Percentiles rank a stretch among this genome's conserved stretches.
Conservation (phyloP, 495 filamentous ascomycete genomes). For the Monascus purpureus region DNA sequence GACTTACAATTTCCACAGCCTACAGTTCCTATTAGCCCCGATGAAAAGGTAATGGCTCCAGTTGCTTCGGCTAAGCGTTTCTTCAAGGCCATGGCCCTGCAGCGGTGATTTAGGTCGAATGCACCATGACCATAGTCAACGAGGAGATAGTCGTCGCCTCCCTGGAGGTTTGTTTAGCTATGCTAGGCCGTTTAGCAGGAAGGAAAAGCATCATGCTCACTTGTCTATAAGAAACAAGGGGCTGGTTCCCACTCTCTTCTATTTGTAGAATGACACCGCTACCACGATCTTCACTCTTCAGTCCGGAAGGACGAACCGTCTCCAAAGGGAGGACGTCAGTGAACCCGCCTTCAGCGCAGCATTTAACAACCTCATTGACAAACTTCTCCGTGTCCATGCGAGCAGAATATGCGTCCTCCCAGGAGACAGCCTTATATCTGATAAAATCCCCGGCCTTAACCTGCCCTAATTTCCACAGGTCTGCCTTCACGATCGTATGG, state of each 20-base stretch:
- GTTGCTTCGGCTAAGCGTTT: conserved; percentile 19
- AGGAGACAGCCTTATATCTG: conserved; percentile 27
- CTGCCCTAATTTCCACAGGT: conserved; percentile 47
- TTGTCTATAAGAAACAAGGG: conserved; percentile 35
- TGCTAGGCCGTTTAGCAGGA: no score
- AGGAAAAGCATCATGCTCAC: no score
- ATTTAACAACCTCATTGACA: conserved; percentile 14
- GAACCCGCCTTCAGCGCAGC: conserved; percentile 5
- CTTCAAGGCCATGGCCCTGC: conserved; percentile 33
- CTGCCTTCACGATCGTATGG: conserved; percentile 38
- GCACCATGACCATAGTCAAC: conserved; percentile 38
- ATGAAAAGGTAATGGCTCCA: conserved; percentile 19
- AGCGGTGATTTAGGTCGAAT: conserved; percentile 38
- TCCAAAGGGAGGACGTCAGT: conserved; percentile 5
- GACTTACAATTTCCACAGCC: conserved; percentile 31
- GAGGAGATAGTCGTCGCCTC: conserved; percentile 40
- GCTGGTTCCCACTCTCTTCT: conserved; percentile 21
- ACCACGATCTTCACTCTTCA: conserved; percentile 7
- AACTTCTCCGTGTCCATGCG: conserved; percentile 21
- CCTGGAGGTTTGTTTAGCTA: conserved; percentile 11
- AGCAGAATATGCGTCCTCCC: conserved; percentile 28
- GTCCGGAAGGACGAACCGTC: conserved; percentile 1
- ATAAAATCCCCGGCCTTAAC: conserved; percentile 44
- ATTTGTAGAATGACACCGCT: conserved; percentile 26
- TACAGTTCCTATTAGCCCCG: conserved; percentile 29